These are phyloP conservation scores for Mycena rosella DNA, from an alignment of 768 basidiomycete genomes.

Conservation along the genomic window DNA sequence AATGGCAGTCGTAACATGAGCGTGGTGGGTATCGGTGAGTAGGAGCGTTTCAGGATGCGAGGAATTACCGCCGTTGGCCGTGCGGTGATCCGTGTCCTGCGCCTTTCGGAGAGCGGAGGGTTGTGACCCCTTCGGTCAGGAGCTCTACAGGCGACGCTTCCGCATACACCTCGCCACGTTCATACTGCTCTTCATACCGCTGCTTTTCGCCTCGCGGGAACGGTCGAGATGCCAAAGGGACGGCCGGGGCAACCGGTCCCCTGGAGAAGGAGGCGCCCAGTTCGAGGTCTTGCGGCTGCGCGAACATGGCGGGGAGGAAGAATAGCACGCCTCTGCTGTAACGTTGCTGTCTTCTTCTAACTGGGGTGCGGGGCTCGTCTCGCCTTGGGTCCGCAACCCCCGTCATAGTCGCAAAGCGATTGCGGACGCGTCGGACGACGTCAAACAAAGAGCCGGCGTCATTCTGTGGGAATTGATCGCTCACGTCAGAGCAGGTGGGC, in stretches of 20 bases:
- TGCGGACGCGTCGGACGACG: slow-evolving; percentile 67
- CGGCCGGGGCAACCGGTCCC: slow-evolving; percentile 38
- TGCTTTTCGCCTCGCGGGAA: slow-evolving; percentile 38
- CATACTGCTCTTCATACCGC: slow-evolving; percentile 36
- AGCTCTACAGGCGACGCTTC: slow-evolving; percentile 37
- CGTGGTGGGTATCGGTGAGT: slow-evolving; percentile 31
- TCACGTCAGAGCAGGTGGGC: slow-evolving; percentile 64
- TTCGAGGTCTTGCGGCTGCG: slow-evolving; percentile 63
- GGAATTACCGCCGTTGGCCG: slow-evolving; percentile 18
- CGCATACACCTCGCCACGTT: slow-evolving; percentile 28
- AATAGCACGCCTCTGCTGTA: slow-evolving; percentile 75
- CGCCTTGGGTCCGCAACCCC: slow-evolving; percentile 52
- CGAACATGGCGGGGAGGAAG: slow-evolving; percentile 86
- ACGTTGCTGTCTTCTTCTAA: slow-evolving; percentile 60
- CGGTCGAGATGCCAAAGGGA: slow-evolving; percentile 45
- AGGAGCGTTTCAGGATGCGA: background rate
- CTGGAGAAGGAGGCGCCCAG: slow-evolving; percentile 49
- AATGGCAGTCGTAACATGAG: slow-evolving; percentile 23
- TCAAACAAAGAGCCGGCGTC: slow-evolving; percentile 64
- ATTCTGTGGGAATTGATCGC: slow-evolving; percentile 58
- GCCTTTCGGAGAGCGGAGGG: slow-evolving; percentile 32
- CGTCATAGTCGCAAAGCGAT: slow-evolving; percentile 64
- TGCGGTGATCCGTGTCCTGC: slow-evolving; percentile 24
- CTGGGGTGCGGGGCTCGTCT: slow-evolving; percentile 57
- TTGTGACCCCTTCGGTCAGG: slow-evolving; percentile 33